phyloP scores from a whole-genome alignment of 192 early-diverging fungal genomes.

The Lobosporangium transversale region DNA sequence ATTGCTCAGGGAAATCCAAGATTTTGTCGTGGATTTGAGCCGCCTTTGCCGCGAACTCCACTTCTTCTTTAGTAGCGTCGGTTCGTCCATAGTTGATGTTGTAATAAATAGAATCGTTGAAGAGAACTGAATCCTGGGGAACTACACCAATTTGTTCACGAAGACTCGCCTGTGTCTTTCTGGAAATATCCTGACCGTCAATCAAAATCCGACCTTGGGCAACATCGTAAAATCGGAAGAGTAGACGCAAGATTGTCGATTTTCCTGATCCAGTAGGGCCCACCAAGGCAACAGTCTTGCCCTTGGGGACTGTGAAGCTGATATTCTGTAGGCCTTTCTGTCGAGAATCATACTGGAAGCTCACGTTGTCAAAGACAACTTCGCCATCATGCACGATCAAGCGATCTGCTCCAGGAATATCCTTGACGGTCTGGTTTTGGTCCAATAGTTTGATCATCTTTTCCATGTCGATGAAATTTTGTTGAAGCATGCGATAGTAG shows the following conservation, averaged over 20 bases:
- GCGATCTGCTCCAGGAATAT: constrained; percentile 68
- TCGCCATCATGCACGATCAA: constrained; percentile 67
- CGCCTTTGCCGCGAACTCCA: constrained; percentile 73
- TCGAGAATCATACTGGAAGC: constrained; percentile 76
- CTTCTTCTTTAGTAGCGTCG: constrained; percentile 73
- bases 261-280: constrained; percentile 83
- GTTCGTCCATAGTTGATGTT: constrained; percentile 92
- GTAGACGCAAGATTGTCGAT: constrained; percentile 78
- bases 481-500: constrained; percentile 94
- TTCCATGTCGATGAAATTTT: constrained; percentile 97
- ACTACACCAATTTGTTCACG: constrained; percentile 91
- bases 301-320: constrained; percentile 74
- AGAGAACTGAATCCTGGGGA: constrained; percentile 94
- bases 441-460: constrained; percentile 92
- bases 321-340: constrained; percentile 78
- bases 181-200: constrained; percentile 84
- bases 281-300: constrained; percentile 81
- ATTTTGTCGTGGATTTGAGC: constrained; percentile 89
- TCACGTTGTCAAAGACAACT: constrained; percentile 79
- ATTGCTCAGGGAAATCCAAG: constrained; percentile 76
- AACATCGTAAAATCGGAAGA: constrained; percentile 94
- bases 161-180: constrained; percentile 75
- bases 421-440: constrained; percentile 70
- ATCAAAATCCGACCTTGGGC: constrained; percentile 82
- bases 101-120: constrained; percentile 95